Evolutionary conservation across 2,329 filamentous ascomycete species (phyloP).

Genomic region (Monascus ruber): DNA sequence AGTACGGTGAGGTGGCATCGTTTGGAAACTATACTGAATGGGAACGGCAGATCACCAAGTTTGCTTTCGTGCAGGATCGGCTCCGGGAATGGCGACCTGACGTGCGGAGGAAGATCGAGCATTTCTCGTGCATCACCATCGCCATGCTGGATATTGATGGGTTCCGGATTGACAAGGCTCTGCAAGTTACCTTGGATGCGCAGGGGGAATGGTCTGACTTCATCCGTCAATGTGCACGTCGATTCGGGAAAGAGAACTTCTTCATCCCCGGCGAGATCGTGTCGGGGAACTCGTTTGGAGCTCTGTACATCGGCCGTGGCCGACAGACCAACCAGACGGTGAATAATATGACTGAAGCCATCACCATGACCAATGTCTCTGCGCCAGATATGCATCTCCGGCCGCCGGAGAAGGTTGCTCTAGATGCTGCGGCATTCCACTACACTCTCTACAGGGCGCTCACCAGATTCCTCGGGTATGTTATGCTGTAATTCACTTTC

Average conservation of each 20-base stretch:
- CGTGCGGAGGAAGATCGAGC: slow-evolving; percentile 43
- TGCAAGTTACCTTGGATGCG: slow-evolving; percentile 47
- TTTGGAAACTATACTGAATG: slow-evolving; percentile 48
- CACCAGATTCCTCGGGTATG: slow-evolving; percentile 41
- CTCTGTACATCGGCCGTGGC: slow-evolving; percentile 47
- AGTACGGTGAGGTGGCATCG: slow-evolving; percentile 48
- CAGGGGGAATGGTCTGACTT: slow-evolving; percentile 42
- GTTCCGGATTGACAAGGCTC: slow-evolving; percentile 51
- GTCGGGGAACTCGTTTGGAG: slow-evolving; percentile 44
- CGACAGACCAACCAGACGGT: slow-evolving; percentile 39
- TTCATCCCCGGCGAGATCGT: slow-evolving; percentile 50
- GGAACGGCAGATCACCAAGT: slow-evolving; percentile 49
- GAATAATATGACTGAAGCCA: slow-evolving; percentile 31
- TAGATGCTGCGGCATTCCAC: slow-evolving; percentile 48
- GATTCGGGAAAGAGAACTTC: slow-evolving; percentile 47
- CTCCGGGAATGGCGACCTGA: slow-evolving; percentile 47
- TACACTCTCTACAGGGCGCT: slow-evolving; percentile 47
- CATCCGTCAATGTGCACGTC: slow-evolving; percentile 42
- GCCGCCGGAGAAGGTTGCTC: slow-evolving; percentile 34
- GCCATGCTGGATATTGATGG: slow-evolving; percentile 48
- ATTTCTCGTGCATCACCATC: slow-evolving; percentile 49
- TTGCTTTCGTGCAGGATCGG: slow-evolving; percentile 51
- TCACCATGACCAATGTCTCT: slow-evolving; percentile 31
- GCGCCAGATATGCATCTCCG: slow-evolving; percentile 36
- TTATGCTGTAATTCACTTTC: background rate